A percentile compares a stretch with the other conserved stretches of the same genome.
phyloP scores from a whole-genome alignment of 352 stramenopile species.

The Globisporangium uncinulatum region DNA sequence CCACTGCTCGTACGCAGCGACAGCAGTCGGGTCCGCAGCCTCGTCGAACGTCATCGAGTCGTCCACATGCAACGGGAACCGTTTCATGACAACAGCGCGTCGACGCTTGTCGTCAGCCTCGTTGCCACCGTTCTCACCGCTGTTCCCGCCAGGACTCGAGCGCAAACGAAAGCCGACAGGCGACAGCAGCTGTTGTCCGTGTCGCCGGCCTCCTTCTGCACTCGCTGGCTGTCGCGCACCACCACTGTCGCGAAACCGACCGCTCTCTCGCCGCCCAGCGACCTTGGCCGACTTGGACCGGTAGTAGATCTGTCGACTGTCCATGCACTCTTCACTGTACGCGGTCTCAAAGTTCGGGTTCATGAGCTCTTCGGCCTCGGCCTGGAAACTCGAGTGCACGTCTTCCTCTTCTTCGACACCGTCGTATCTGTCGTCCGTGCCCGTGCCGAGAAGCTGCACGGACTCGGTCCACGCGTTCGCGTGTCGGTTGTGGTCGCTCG shows the following conservation, averaged over 20 bases:
- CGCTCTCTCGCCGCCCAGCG: constrained; percentile 10
- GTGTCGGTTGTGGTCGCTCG: background rate
- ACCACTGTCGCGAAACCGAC: constrained; percentile 1
- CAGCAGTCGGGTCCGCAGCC: background rate
- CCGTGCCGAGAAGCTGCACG: background rate
- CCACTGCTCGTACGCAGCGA: constrained; percentile 16
- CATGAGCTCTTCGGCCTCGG: constrained; percentile 61
- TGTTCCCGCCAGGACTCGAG: background rate
- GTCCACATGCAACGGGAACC: constrained; percentile 10
- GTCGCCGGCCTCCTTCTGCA: background rate
- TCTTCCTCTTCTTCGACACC: constrained; percentile 13
- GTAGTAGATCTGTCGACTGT: constrained; percentile 74
- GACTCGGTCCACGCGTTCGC: constrained; percentile 1
- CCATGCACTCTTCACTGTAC: constrained; percentile 75
- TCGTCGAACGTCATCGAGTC: constrained; percentile 7
- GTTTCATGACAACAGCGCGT: constrained; percentile 7
- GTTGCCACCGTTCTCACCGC: too few species aligned
- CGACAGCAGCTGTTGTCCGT: background rate
- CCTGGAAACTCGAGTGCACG: constrained; percentile 36
- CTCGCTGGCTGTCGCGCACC: background rate
- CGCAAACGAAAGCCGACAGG: background rate
- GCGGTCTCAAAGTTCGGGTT: constrained; percentile 76
- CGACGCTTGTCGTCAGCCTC: background rate
- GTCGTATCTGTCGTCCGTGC: background rate
- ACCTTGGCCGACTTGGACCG: constrained; percentile 26